Percentiles rank a stretch among this genome's conserved stretches.
Conservation (phyloP, 805 yeast species). For the Dipodascopsis uninucleata region DNA sequence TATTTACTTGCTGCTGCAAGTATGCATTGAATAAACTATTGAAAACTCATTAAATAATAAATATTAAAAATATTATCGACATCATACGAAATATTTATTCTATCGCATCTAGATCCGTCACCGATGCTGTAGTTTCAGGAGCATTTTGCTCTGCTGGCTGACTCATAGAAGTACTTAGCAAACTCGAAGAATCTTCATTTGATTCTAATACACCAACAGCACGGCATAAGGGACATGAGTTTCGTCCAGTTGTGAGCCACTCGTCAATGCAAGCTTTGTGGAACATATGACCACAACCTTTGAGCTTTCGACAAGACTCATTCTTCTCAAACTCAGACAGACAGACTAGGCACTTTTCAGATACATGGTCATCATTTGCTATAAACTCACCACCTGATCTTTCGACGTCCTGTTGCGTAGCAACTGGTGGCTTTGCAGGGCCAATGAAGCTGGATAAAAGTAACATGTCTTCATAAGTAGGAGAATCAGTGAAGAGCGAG, state of each 20-base stretch:
- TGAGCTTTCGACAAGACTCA: conserved; percentile 47
- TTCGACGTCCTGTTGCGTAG: conserved; percentile 42
- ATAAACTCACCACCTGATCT: conserved; percentile 40
- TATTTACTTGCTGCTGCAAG: too few species aligned
- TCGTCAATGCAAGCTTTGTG: conserved; percentile 57
- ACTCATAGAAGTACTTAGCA: too few species aligned
- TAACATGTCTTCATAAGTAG: conserved; percentile 50
- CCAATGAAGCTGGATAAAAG: conserved; percentile 49
- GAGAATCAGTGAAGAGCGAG: conserved; percentile 46
- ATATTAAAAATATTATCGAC: too few species aligned
- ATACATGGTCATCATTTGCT: conserved; percentile 20
- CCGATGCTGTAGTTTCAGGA: too few species aligned
- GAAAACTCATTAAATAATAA: too few species aligned
- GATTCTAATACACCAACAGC: conserved; percentile 38
- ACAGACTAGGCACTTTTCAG: conserved; percentile 52
- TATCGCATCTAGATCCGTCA: too few species aligned
- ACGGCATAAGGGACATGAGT: conserved; percentile 49
- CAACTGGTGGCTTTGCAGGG: conserved; percentile 44
- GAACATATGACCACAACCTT: conserved; percentile 49
- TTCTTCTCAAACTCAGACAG: conserved; percentile 46
- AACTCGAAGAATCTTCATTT: too few species aligned
- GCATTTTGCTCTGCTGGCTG: too few species aligned
- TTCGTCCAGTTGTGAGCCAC: conserved; percentile 45
- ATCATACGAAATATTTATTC: too few species aligned
- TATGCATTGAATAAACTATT: too few species aligned